Conservation (phyloP, 2,329 filamentous ascomycete genomes). For the Pseudophaeomoniella oleicola region DNA sequence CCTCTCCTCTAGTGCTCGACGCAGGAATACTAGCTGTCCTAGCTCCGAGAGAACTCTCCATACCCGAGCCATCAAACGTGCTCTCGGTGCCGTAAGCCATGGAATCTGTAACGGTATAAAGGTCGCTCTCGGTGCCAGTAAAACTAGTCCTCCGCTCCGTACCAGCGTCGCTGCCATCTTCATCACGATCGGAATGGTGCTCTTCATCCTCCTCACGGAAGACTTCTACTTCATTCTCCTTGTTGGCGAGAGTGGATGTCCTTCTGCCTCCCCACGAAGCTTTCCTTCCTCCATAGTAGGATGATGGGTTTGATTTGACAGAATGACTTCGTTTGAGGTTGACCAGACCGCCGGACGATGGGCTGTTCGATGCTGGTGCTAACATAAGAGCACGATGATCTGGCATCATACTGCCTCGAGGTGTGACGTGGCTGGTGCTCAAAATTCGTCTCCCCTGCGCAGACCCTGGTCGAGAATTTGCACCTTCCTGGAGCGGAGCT, state of each 20-base stretch:
- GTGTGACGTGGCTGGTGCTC: slow-evolving; percentile 81
- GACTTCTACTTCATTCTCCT: slow-evolving; percentile 41
- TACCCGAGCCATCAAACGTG: slow-evolving; percentile 17
- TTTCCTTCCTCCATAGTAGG: slow-evolving; percentile 42
- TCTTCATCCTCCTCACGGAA: slow-evolving; percentile 50
- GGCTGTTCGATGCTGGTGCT: slow-evolving; percentile 13
- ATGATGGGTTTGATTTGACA: slow-evolving; percentile 46
- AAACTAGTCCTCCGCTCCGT: slow-evolving; percentile 30
- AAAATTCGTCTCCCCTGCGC: slow-evolving; percentile 63
- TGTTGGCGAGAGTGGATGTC: slow-evolving; percentile 27
- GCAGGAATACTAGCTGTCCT: slow-evolving; percentile 22
- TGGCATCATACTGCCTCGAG: slow-evolving; percentile 10
- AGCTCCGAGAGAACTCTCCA: slow-evolving; percentile 22
- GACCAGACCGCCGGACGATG: slow-evolving; percentile 26
- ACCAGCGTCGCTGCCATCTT: slow-evolving; percentile 34
- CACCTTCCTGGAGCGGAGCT: slow-evolving; percentile 26
- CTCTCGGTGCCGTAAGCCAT: slow-evolving; percentile 25
- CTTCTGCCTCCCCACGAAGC: slow-evolving; percentile 50
- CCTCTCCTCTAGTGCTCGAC: slow-evolving; percentile 14
- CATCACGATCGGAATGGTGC: slow-evolving; percentile 23
- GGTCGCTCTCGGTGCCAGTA: slow-evolving; percentile 16
- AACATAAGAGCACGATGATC: slow-evolving; percentile 16
- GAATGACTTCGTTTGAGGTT: slow-evolving; percentile 66
- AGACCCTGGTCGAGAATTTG: slow-evolving; percentile 28
- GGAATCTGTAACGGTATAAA: slow-evolving; percentile 23